Evolutionary conservation across 2,329 filamentous ascomycete genomes (phyloP), one percentile per base, ranked within the genome.

Genomic region (Pseudopyricularia javanii): DNA sequence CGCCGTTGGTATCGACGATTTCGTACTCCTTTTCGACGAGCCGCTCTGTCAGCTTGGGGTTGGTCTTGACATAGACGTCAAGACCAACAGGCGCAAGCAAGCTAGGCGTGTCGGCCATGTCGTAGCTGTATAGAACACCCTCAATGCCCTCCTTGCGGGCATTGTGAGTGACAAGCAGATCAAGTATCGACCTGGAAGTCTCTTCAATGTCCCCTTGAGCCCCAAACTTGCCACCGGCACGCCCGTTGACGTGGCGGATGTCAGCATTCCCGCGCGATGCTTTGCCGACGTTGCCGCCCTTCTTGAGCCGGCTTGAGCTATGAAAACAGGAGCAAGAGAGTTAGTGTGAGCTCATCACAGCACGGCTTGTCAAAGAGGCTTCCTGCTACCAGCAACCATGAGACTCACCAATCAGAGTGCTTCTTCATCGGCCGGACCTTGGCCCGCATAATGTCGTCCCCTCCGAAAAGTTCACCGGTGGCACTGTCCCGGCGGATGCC

Each of bases 11-110:
- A 56, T 74, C 72, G 14, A 75, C 57, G 28, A 75, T 67, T 61
- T 73, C 71, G 57, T 74, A 75, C 61, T 75, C 72, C 58, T 70
- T 69, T 63, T 73, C 69, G 43, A 74, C 66, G 50, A 74, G 61
- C 57, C 66, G 68, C 60, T 74, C 72, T 32, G 69, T 74, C 50
- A 67, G 70, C 3, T 64, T 60, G 57, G 52, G 64, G 53, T 61
- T 66, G 59, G 54, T 61, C 61, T 65, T 68, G 59, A 66, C 60
- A 43, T 66, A 65, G 43, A 59, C 57, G 52, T 64, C 65, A 2
- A 75, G 67, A 9, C 70, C 65, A 50, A 69, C 64, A 53, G 61
- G 61, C 45, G 66, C 66, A 32, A 17, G 30, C 28, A 49, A 26
- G 5, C 37, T 24, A 0, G 72, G 71, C 6, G 65, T 67, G 48